These are phyloP conservation scores for Nepenthes mirabilis DNA, from an alignment of 148 eudicot species.

Conservation along the genomic window DNA sequence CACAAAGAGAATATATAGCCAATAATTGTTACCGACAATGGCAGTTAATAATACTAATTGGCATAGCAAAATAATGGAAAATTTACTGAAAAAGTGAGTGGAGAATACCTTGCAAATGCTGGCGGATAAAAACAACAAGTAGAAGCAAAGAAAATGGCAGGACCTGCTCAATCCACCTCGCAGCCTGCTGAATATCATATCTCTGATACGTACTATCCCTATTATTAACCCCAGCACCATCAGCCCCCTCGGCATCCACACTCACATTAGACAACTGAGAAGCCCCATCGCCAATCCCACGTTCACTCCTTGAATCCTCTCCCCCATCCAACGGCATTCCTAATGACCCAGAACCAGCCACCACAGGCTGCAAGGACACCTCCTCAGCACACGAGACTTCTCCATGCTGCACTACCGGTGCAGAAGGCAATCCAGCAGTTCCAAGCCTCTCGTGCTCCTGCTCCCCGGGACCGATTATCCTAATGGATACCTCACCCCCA, in stretches of 20 bases:
- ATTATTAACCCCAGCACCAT: constrained; percentile 18
- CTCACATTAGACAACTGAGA: constrained; percentile 11
- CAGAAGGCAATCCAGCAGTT: neutral
- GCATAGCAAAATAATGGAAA: too few species aligned
- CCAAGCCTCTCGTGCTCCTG: constrained; percentile 15
- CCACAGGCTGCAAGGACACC: constrained; percentile 10
- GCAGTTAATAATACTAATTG: too few species aligned
- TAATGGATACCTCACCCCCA: constrained; percentile 59
- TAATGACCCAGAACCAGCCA: neutral
- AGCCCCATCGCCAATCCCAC: constrained; percentile 17
- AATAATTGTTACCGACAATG: too few species aligned
- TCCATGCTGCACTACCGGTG: constrained; percentile 2
- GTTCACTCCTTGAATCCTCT: constrained; percentile 20
- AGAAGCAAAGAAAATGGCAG: constrained; percentile 75
- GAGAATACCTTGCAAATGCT: constrained; percentile 63
- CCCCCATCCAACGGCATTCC: constrained; percentile 9
- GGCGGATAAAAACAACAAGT: constrained; percentile 69
- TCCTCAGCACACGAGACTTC: constrained; percentile 19
- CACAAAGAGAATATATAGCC: too few species aligned
- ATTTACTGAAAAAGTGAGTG: neutral
- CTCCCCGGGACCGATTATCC: constrained; percentile 54
- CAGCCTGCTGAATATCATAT: constrained; percentile 84
- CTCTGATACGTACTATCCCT: constrained; percentile 60
- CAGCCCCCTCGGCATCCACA: constrained; percentile 38
- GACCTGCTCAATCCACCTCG: constrained; percentile 73